Evolutionary conservation across 108 stramenopile species (phyloP), one percentile per base, ranked within the genome.

Genomic region (Discostella pseudostelligera): DNA sequence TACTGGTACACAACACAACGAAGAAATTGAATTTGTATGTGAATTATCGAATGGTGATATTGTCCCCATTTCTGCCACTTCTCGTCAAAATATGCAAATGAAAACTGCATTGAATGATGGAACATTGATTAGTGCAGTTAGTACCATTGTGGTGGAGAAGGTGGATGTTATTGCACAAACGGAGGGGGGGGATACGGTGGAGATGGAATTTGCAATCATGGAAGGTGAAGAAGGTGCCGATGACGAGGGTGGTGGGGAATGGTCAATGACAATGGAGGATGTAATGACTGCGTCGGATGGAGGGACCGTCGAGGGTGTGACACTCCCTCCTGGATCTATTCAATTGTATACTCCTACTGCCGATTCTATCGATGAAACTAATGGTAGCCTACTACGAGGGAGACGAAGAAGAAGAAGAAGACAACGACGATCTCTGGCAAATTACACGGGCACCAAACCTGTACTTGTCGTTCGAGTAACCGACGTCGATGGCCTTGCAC

Each of bases 1-100:
- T n/a, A n/a, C n/a, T n/a, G n/a, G n/a, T n/a, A n/a, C n/a, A n/a
- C n/a, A n/a, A n/a, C n/a, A n/a, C n/a, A n/a, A n/a, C n/a, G n/a
- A n/a, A n/a, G n/a, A n/a, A n/a, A n/a, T n/a, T n/a, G n/a, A 43
- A 43, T 43, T 43, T 43, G 42, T 43, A 43, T 43, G 42, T 8
- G 42, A 43, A n/a, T 8, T 43, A 2, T 11, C 12, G 6, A n/a
- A 3, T 4, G 42, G 42, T 4, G 42, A 43, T 11, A 43, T 16
- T 8, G n/a, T 43, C 7, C 42, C 42, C 42, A 43, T 43, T 43
- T 8, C 12, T 43, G 12, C 42, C 1, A 43, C 42, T n/a, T 11
- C 42, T 8, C 6, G 1, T 4, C 42, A 43, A 11, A 12, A 7
- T n/a, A n/a, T 11, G 12, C 6, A 43, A 43, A n/a, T 43, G 42